These are phyloP conservation scores for Beta macrorhiza DNA, from an alignment of 179 eudicot species.

Conservation along the genomic window DNA sequence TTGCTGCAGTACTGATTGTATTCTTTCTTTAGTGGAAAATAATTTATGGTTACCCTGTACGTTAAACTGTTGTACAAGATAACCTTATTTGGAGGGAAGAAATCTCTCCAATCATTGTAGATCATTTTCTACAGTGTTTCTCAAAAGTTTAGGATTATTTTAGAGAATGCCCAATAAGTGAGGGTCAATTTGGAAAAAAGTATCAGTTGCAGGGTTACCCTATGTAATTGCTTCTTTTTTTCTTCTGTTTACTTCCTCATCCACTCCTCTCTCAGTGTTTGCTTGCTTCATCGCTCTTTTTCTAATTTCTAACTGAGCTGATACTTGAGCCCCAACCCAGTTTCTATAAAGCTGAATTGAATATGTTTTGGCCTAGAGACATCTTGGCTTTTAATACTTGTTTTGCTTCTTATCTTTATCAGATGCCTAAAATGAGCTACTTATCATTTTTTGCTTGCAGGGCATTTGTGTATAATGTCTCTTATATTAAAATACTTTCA, in stretches of 20 bases:
- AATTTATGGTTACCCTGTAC: too few relatives aligned
- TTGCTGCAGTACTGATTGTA: not conserved
- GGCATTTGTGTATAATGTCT: conserved; percentile 94
- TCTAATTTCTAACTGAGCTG: not conserved
- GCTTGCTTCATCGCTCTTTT: not conserved
- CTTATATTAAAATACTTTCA: conserved; percentile 96
- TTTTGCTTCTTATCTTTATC: not conserved
- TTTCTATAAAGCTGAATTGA: not conserved
- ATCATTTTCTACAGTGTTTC: too few relatives aligned
- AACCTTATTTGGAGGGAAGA: too few relatives aligned
- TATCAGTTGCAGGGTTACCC: too few relatives aligned
- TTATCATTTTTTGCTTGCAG: conserved; percentile 42
- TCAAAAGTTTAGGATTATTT: too few relatives aligned
- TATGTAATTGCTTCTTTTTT: not conserved
- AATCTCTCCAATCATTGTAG: too few relatives aligned
- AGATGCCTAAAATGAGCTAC: not conserved
- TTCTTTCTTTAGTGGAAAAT: not conserved
- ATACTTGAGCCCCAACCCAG: not conserved
- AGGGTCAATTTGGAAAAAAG: too few relatives aligned
- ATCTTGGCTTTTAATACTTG: not conserved
- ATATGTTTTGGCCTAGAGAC: not conserved
- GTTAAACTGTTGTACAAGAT: too few relatives aligned
- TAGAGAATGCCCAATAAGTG: too few relatives aligned
- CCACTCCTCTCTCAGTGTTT: not conserved
- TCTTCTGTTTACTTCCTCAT: not conserved